Conservation (phyloP, 768 basidiomycete genomes). For the Lentinula lateritia region DNA sequence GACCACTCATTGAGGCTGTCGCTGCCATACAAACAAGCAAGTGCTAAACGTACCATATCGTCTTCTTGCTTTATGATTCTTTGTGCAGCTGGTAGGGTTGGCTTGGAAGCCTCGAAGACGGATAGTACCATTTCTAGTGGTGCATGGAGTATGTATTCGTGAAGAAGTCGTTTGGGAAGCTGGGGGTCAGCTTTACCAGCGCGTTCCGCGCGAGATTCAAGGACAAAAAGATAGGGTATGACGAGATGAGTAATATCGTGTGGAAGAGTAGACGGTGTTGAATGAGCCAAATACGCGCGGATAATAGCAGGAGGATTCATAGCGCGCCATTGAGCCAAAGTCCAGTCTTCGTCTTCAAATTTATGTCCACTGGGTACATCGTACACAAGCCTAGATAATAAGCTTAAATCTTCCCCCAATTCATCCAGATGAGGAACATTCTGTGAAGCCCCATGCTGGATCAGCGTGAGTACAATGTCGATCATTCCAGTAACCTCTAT, state of each 20-base stretch:
- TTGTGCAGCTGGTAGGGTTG: conserved; percentile 65
- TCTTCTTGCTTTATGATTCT: conserved; percentile 78
- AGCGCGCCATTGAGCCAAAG: conserved; percentile 63
- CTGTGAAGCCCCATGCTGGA: conserved; percentile 83
- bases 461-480: conserved; percentile 69
- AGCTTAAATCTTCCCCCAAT: conserved; percentile 86
- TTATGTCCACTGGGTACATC: conserved; percentile 51
- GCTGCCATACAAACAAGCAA: conserved; percentile 86
- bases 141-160: conserved; percentile 66
- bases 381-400: conserved; percentile 84
- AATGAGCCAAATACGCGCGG: conserved; percentile 68
- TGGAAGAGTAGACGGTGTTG: conserved; percentile 60
- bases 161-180: conserved; percentile 59
- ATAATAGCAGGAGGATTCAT: conserved; percentile 65
- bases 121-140: conserved; percentile 65
- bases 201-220: conserved; percentile 86
- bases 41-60: conserved; percentile 79
- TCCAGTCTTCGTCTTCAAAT: conserved; percentile 57
- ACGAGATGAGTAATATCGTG: conserved; percentile 72
- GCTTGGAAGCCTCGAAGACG: conserved; percentile 89
- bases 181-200: conserved; percentile 62
- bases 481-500: conserved; percentile 68
- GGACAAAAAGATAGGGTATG: conserved; percentile 88
- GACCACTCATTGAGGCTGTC: conserved; percentile 67
- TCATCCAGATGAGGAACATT: conserved; percentile 76